Percentiles rank a stretch among this genome's conserved stretches.
Conservation (phyloP, 148 eudicot species). For the Chenopodium berlandieri region DNA sequence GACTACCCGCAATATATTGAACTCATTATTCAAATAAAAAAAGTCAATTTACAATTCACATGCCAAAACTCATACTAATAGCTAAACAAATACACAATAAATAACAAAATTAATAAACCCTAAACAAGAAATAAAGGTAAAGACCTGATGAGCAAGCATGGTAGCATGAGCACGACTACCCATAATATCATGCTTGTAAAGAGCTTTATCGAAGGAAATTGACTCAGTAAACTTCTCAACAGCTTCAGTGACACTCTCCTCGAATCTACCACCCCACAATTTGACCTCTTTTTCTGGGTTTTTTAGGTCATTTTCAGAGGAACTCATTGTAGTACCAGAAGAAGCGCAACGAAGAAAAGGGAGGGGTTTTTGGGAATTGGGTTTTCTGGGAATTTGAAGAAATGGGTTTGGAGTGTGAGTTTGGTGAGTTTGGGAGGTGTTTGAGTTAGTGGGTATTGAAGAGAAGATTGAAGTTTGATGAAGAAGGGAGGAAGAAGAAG, state of each 20-base stretch:
- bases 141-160: constrained; percentile 93
- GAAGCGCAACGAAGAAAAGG: constrained; percentile 14
- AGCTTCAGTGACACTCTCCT: constrained; percentile 78
- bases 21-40: background rate
- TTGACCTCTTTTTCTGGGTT: constrained; percentile 55
- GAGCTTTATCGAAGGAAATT: constrained; percentile 77
- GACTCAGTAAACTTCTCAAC: constrained; percentile 97
- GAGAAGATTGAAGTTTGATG: constrained; percentile 18
- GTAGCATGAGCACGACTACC: constrained; percentile 92
- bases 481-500: constrained; percentile 15
- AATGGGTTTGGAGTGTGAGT: background rate
- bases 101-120: background rate
- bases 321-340: constrained; percentile 15
- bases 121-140: background rate
- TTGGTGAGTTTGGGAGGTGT: constrained; percentile 15
- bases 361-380: background rate
- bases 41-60: background rate
- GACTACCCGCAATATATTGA: background rate
- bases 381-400: constrained; percentile 14
- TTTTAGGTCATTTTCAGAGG: background rate
- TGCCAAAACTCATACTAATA: background rate
- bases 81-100: background rate
- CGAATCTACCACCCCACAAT: constrained; percentile 97
- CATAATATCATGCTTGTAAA: constrained; percentile 90
- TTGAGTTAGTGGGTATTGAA: constrained; percentile 18